Evolutionary conservation across 192 early-diverging fungal genomes (phyloP), one percentile per base, ranked within the genome.

Genomic region (Rhizophagus clarus): DNA sequence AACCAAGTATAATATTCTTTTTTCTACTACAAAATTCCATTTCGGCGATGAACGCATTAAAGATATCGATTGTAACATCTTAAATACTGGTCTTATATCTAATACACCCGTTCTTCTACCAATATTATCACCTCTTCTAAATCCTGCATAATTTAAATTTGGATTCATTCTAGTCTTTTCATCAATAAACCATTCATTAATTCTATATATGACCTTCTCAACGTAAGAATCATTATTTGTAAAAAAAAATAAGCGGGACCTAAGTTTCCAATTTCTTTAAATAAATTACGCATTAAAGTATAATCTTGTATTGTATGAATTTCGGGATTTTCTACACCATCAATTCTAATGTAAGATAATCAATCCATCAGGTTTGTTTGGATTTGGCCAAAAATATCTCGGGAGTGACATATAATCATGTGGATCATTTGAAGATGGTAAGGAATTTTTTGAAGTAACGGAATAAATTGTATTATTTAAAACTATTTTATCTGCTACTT

Each of bases 351-450:
- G 56, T 91, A 92, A 40, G 89, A 89, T 29, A 88, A 74, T 17
- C 85, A 88, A 74, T 17, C 85, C 83, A 61, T 81, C 17, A 29
- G 82, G 67, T 62, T 66, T 67, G 42, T 74, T 72, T 28, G 47
- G 56, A 77, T 88, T 81, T 6, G 89, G 91, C 89, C 89, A 90
- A 76, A 83, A 92, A 82, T 90, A 89, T 40, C 86, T 80, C 1
- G 89, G 85, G 24, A 91, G 82, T 17, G 89, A 89, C 40, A 86
- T 84, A 79, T 86, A 92, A 69, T 92, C 89, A 67, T 92, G 91
- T 28, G 81, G 82, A 69, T 88, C 82, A 3, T 73, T 72, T 12
- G 89, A 88, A 0, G 88, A 85, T 24, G 88, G 80, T 26, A 83
- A 70, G 32, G 80, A 77, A 22, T 81, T 34, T 74, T 91, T 90